Evolutionary conservation across 345 rosid species (phyloP).

Genomic region (Diplotaxis tenuifolia): DNA sequence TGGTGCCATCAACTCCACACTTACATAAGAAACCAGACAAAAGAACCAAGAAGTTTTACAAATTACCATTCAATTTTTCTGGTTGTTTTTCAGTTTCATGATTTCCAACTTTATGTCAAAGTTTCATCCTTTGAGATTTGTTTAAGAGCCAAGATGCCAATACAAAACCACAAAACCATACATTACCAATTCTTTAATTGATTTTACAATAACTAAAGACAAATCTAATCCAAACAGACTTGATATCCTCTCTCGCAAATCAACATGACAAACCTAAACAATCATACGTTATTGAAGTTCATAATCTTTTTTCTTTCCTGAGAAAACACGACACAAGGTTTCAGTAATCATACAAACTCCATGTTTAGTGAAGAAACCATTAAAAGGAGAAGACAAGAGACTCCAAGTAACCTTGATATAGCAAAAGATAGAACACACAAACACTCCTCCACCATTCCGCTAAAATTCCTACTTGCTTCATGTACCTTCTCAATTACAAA

Average conservation of each 20-base stretch:
- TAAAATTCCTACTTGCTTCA: conserved; percentile 8
- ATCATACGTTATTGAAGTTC: conserved; percentile 15
- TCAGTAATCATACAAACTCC: conserved; percentile 15
- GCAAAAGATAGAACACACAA: conserved; percentile 19
- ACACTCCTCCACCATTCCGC: conserved; percentile 14
- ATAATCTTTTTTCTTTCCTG: conserved; percentile 3
- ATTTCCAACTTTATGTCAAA: background rate
- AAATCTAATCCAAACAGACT: background rate
- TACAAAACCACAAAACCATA: background rate
- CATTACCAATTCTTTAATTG: conserved; percentile 8
- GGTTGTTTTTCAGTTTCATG: background rate
- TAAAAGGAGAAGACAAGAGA: conserved; percentile 20
- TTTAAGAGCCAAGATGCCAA: background rate
- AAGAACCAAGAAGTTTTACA: no score
- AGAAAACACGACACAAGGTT: background rate
- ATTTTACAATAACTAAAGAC: background rate
- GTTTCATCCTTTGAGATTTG: background rate
- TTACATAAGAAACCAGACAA: no score
- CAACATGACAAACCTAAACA: conserved; percentile 2
- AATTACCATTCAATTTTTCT: background rate
- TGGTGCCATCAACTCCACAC: no score
- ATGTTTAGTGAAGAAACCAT: conserved; percentile 25
- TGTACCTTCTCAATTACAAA: conserved; percentile 28
- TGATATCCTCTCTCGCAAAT: conserved; percentile 5
- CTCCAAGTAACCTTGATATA: conserved; percentile 6